Percentiles rank a stretch among this genome's conserved stretches.
Evolutionary conservation across 495 filamentous ascomycete genomes (phyloP).

Genomic region (Hypoxylon crocopeplum): DNA sequence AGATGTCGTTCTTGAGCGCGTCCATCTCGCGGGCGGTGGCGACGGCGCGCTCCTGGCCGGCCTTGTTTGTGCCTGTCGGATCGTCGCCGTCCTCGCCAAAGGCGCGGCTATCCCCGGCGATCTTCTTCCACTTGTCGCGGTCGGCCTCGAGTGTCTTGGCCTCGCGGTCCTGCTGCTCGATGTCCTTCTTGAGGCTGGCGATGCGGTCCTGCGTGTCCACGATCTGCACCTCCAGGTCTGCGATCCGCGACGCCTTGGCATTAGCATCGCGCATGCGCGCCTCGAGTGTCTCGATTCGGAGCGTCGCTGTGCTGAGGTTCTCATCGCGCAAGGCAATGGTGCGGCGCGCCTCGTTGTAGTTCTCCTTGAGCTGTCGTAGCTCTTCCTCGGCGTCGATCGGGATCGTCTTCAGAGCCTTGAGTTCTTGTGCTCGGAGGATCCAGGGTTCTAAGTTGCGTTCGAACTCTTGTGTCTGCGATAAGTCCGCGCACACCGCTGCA

Average conservation of each 20-base stretch:
- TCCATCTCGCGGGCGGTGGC: conserved; percentile 79
- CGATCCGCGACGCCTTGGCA: conserved; percentile 69
- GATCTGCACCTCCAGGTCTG: conserved; percentile 68
- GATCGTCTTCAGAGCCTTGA: conserved; percentile 78
- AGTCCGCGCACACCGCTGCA: conserved; percentile 71
- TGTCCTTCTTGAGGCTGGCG: conserved; percentile 67
- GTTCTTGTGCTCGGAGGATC: conserved; percentile 79
- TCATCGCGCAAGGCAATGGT: conserved; percentile 70
- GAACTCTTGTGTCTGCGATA: conserved; percentile 84
- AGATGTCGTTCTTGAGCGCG: conserved; percentile 71
- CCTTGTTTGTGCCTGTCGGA: conserved; percentile 56
- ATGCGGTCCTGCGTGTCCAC: conserved; percentile 60
- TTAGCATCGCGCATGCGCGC: conserved; percentile 77
- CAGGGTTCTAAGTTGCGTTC: conserved; percentile 77
- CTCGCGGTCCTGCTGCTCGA: conserved; percentile 65
- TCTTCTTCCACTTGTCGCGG: conserved; percentile 77
- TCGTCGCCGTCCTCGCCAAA: conserved; percentile 57
- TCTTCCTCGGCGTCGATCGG: conserved; percentile 82
- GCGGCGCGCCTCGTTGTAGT: conserved; percentile 69
- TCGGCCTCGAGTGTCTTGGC: conserved; percentile 65
- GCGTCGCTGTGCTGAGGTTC: conserved; percentile 72
- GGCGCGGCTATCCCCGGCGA: conserved; percentile 69
- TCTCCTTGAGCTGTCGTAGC: conserved; percentile 74
- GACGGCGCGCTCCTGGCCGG: conserved; percentile 64
- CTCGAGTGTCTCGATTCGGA: conserved; percentile 94